These are phyloP conservation scores for Sanghuangporus sanghuang DNA, from an alignment of 1,284 basidiomycete species.

Conservation along the genomic window DNA sequence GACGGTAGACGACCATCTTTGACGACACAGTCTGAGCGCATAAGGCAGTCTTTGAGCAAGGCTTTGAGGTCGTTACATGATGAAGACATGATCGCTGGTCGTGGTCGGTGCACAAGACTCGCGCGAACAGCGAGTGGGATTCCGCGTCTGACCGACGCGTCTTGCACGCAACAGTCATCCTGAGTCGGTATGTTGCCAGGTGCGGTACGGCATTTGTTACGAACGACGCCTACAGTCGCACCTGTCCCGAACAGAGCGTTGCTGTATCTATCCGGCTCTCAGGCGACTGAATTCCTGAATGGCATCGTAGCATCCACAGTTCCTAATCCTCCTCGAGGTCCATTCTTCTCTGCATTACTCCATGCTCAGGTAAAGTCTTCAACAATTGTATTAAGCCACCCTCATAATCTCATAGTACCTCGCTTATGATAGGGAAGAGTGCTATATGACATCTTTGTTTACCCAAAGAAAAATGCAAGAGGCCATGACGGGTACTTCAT, in stretches of 20 bases:
- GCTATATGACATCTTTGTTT: slow-evolving; percentile 84
- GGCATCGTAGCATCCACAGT: slow-evolving; percentile 74
- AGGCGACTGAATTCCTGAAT: slow-evolving; percentile 84
- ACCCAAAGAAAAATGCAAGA: slow-evolving; percentile 48
- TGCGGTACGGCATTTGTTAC: slow-evolving; percentile 40
- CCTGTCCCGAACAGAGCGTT: slow-evolving; percentile 61
- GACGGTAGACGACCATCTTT: slow-evolving; percentile 70
- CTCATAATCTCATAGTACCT: neutral
- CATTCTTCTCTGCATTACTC: slow-evolving; percentile 77
- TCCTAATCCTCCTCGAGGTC: slow-evolving; percentile 41
- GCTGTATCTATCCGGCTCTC: slow-evolving; percentile 75
- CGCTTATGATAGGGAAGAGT: slow-evolving; percentile 69
- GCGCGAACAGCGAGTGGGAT: neutral
- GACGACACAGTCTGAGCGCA: slow-evolving; percentile 78
- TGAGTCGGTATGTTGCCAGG: slow-evolving; percentile 29
- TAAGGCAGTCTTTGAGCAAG: slow-evolving; percentile 74
- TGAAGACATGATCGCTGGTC: slow-evolving; percentile 53
- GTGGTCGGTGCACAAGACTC: neutral
- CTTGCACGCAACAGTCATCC: neutral
- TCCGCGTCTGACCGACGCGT: neutral
- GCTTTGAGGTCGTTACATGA: slow-evolving; percentile 70
- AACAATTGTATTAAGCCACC: too few species aligned
- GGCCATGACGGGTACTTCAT: slow-evolving; percentile 59
- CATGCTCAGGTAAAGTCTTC: slow-evolving; percentile 70
- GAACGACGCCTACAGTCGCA: slow-evolving; percentile 52